phyloP scores from a whole-genome alignment of 352 stramenopile species.

The Pythium phragmiticola region DNA sequence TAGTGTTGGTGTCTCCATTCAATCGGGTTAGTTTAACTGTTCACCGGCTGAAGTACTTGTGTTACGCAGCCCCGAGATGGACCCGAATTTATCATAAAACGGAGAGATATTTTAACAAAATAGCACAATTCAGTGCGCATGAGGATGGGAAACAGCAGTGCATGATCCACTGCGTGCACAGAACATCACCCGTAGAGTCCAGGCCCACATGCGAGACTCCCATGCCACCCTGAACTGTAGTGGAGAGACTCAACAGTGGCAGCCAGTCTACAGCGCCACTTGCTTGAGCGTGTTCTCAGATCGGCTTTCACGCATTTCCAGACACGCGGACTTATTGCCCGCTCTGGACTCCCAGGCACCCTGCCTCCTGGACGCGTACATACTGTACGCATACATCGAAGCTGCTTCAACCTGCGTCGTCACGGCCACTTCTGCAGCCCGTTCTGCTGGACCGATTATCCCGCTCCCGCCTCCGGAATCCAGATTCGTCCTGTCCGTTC shows the following conservation, averaged over 20 bases:
- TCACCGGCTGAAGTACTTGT: no score
- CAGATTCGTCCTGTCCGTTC: not conserved
- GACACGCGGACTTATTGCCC: not conserved
- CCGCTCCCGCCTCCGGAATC: not conserved
- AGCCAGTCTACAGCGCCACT: not conserved
- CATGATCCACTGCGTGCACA: not conserved
- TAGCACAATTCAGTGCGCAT: not conserved
- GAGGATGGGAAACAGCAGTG: not conserved
- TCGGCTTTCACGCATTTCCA: not conserved
- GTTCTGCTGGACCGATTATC: no score
- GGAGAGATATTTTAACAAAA: not conserved
- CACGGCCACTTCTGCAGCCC: no score
- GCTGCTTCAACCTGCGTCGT: not conserved
- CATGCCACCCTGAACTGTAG: not conserved
- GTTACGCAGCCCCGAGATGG: no score
- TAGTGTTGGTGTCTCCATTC: no score
- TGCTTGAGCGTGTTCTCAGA: slow-evolving; percentile 6
- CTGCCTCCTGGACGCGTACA: not conserved
- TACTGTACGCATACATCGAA: not conserved
- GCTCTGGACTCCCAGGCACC: no score
- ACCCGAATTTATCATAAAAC: no score
- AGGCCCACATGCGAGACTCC: not conserved
- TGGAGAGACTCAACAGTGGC: not conserved
- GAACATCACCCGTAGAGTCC: not conserved
- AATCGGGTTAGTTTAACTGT: no score